phyloP scores from a whole-genome alignment of 805 yeast genomes.

The Metschnikowia amazonensis region DNA sequence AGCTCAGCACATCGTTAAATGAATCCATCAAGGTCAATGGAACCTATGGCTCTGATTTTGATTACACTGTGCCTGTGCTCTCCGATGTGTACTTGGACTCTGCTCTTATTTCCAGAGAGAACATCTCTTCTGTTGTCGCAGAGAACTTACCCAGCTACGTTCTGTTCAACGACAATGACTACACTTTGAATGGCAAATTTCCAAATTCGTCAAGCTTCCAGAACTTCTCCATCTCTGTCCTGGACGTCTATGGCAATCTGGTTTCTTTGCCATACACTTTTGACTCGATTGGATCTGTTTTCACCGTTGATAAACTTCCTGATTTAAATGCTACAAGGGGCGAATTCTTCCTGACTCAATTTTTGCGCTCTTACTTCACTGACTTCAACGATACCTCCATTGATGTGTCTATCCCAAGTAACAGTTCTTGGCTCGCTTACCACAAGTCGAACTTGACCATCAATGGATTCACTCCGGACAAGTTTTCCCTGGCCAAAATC shows the following conservation, averaged over 20 bases:
- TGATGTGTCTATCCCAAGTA: slow-evolving; percentile 36
- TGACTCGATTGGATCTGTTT: slow-evolving; percentile 51
- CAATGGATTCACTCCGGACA: slow-evolving; percentile 54
- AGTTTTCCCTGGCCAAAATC: slow-evolving; percentile 25
- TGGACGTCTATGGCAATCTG: slow-evolving; percentile 57
- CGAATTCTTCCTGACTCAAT: slow-evolving; percentile 52
- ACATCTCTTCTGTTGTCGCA: slow-evolving; percentile 51
- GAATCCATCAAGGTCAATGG: slow-evolving; percentile 60
- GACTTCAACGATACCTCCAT: slow-evolving; percentile 49
- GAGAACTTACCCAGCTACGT: slow-evolving; percentile 62
- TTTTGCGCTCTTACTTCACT: slow-evolving; percentile 55
- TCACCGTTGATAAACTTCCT: slow-evolving; percentile 50
- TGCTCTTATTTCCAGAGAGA: slow-evolving; percentile 38
- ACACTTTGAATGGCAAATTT: slow-evolving; percentile 50
- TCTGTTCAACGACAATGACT: slow-evolving; percentile 34
- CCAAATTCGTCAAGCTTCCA: slow-evolving; percentile 44
- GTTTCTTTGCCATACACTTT: slow-evolving; percentile 57
- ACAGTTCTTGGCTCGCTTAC: slow-evolving; percentile 61
- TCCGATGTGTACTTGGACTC: slow-evolving; percentile 64
- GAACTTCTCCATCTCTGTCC: slow-evolving; percentile 52
- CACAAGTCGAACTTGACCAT: slow-evolving; percentile 60
- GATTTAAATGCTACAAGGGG: slow-evolving; percentile 68
- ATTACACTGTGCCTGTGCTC: slow-evolving; percentile 57
- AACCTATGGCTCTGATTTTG: slow-evolving; percentile 54
- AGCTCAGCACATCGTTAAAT: slow-evolving; percentile 62